Percentiles rank a stretch among this genome's conserved stretches.
Evolutionary conservation across 345 rosid species (phyloP).

Genomic region (Populus simonii): DNA sequence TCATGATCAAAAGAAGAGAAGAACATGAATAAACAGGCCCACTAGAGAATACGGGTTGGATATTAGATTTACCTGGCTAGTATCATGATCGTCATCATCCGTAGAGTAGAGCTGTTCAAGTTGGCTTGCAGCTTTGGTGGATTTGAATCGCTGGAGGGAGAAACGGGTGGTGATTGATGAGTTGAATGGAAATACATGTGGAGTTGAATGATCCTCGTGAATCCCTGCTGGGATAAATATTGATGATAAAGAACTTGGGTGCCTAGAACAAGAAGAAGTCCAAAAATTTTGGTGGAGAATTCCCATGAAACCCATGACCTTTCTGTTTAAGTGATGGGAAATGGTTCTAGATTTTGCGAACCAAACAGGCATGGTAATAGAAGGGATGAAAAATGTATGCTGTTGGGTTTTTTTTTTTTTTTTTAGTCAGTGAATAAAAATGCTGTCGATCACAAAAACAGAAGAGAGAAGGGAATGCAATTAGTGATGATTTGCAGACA

Average conservation of each 20-base stretch:
- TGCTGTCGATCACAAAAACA: not conserved
- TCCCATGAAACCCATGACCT: slow-evolving; percentile 9
- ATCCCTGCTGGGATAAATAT: not conserved
- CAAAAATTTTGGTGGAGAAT: slow-evolving; percentile 3
- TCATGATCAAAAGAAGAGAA: not conserved
- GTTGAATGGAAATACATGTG: not conserved
- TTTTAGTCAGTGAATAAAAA: too few species aligned
- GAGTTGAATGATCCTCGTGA: not conserved
- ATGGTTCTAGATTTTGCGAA: slow-evolving; percentile 38
- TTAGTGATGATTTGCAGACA: not conserved
- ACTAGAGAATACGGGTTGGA: not conserved
- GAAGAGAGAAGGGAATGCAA: not conserved
- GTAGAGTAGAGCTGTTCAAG: slow-evolving; percentile 26
- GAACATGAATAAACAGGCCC: not conserved
- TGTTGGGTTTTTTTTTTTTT: not conserved
- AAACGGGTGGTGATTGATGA: not conserved
- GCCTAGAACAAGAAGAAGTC: not conserved
- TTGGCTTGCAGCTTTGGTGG: slow-evolving; percentile 39
- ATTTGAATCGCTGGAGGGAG: slow-evolving; percentile 28
- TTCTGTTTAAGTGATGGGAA: slow-evolving; percentile 24
- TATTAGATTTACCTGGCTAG: slow-evolving; percentile 31
- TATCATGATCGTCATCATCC: slow-evolving; percentile 37
- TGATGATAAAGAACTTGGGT: not conserved
- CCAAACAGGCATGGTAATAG: slow-evolving; percentile 38
- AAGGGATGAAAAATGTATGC: not conserved